phyloP scores from a whole-genome alignment of 306 rosid species.

The Lagenaria siceraria region DNA sequence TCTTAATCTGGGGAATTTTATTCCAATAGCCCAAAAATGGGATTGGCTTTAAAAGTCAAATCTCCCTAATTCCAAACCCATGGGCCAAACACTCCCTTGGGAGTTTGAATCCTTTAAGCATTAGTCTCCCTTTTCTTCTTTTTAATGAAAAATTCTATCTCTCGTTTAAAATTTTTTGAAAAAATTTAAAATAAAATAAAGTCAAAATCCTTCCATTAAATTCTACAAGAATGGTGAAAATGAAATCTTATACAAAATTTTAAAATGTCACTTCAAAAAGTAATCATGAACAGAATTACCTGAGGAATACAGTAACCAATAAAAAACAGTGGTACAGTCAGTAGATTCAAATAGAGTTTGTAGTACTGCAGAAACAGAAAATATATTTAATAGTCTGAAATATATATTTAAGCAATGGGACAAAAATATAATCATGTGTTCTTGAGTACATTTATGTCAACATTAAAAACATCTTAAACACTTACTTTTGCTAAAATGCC shows the following conservation, averaged over 20 bases:
- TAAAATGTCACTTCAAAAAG: neutral
- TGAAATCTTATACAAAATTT: neutral
- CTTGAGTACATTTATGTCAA: neutral
- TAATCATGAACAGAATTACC: slow-evolving; percentile 32
- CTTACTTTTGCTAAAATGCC: slow-evolving; percentile 50
- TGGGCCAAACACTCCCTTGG: too few species aligned
- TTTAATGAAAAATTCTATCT: too few species aligned
- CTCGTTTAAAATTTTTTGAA: too few species aligned
- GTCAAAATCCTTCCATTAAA: neutral
- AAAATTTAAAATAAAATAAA: too few species aligned
- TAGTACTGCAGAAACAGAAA: slow-evolving; percentile 47
- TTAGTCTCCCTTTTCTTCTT: too few species aligned
- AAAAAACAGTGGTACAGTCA: slow-evolving; percentile 41
- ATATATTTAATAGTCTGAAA: neutral
- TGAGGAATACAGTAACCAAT: slow-evolving; percentile 59
- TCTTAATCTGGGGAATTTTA: too few species aligned
- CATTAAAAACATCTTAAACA: slow-evolving; percentile 6
- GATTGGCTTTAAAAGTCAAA: too few species aligned
- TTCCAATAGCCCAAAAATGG: too few species aligned
- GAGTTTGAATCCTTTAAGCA: too few species aligned
- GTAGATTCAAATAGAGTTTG: slow-evolving; percentile 44
- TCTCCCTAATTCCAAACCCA: too few species aligned
- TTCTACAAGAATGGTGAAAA: neutral
- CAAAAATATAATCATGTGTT: neutral
- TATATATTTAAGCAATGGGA: neutral